Evolutionary conservation across 2,329 filamentous ascomycete species (phyloP), one percentile per base, ranked within the genome.

Genomic region (Aspergillus novoparasiticus): DNA sequence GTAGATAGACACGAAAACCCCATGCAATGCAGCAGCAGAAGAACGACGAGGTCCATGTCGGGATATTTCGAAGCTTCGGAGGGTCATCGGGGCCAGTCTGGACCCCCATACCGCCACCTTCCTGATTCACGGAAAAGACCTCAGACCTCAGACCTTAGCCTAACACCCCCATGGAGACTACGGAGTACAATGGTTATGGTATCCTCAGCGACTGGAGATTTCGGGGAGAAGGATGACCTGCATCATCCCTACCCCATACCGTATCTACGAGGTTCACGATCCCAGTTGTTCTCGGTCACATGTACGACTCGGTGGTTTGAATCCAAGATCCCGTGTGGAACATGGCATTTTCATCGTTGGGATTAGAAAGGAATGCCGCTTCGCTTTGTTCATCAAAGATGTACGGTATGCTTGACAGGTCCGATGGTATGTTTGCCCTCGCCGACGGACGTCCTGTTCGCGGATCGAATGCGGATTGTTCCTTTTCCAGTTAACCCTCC

Each of bases 1-100:
- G 46, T 50, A 41, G 34, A 51, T 28, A 54, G 46, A 55, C n/a
- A 39, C 5, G 28, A 14, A 55, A 55, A 23, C 51, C 34, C 51
- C 51, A 55, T 36, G 28, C n/a, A 26, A 21, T 19, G 32, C 23
- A 3, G 45, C 45, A 16, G 23, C 45, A 48, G 23, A 28, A 45
- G 21, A 21, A 45, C 12, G 12, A 45, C 21, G 43, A 21, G 43
- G 11, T 45, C 21, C 43, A 45, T 19, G 21, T 55, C 51, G 51
- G 51, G 51, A 55, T 55, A 36, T 55, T 55, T 55, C 51, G 51
- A 55, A 39, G 51, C 23, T 55, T 32, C 51, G 32, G 51, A 41
- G 19, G n/a, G 34, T 26, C 11, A 39, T 55, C 32, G 32, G 32
- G 32, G 4, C 51, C n/a, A 28, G 30, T 39, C 34, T 36, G 51